These are phyloP conservation scores for Termitomyces sp. DNA, from an alignment of 768 basidiomycete species.

Conservation along the genomic window DNA sequence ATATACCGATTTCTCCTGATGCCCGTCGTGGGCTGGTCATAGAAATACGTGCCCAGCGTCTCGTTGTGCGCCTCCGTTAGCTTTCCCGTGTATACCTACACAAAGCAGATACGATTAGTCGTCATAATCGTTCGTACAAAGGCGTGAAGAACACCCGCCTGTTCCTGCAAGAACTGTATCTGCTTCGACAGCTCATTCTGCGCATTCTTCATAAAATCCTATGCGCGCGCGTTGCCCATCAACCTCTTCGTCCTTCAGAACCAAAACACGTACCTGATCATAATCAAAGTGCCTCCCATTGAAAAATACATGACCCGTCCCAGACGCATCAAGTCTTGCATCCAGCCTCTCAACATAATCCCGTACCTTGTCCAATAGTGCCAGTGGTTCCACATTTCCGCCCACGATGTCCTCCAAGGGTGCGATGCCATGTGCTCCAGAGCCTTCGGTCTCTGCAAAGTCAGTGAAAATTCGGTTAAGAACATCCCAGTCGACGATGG, in stretches of 20 bases:
- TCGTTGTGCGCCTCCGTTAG: constrained; percentile 50
- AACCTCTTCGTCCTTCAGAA: background rate
- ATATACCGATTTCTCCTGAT: constrained; percentile 76
- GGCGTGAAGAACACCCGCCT: constrained; percentile 38
- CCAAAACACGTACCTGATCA: constrained; percentile 44
- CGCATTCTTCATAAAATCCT: constrained; percentile 67
- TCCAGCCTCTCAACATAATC: constrained; percentile 59
- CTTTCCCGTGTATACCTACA: constrained; percentile 53
- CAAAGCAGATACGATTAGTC: background rate
- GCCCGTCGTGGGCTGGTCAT: constrained; percentile 75
- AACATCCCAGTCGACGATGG: constrained; percentile 34
- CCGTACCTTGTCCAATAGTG: constrained; percentile 40
- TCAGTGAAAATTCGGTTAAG: constrained; percentile 36
- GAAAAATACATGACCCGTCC: constrained; percentile 72
- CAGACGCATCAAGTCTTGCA: constrained; percentile 23
- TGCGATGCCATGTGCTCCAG: constrained; percentile 17
- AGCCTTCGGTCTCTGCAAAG: constrained; percentile 26
- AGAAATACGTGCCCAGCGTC: constrained; percentile 75
- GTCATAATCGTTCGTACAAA: background rate
- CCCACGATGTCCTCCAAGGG: constrained; percentile 36
- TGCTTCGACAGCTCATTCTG: constrained; percentile 58
- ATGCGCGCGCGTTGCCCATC: background rate
- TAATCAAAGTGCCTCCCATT: constrained; percentile 81
- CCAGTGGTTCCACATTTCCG: constrained; percentile 23
- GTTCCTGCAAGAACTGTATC: constrained; percentile 67